Evolutionary conservation across 140 eudicot species (phyloP), one percentile per base, ranked within the genome.

Genomic region (Erigeron philadelphicus): DNA sequence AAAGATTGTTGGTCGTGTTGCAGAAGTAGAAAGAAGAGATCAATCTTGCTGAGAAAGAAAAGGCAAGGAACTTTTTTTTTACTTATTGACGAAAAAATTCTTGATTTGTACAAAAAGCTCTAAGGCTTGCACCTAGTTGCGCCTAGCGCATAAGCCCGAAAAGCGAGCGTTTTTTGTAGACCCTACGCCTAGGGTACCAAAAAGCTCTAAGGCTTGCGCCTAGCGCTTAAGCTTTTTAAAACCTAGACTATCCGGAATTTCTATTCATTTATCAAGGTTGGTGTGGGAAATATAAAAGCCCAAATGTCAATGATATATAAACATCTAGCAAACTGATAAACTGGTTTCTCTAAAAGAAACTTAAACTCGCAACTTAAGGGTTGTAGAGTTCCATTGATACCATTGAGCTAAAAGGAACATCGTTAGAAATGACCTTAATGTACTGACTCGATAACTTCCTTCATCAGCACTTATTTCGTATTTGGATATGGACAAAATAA

Each of bases 241-340:
- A 21, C 25, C 25, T 0, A 21, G 25, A 21, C 25, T 21, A 1
- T 1, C 13, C 62, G 17, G 7, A 72, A 44, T 38, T 62, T 19
- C 54, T 50, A 31, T 49, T 43, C 38, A 8, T 21, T 49, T 12
- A 40, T 41, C 15, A 64, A 13, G 77, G 71, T 63, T 16, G 31
- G 55, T 18, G 13, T 19, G 8, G 42, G 8, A 73, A 18, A 63
- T 63, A 55, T 38, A 65, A 65, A 15, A 43, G 17, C 72, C 40
- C 18, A n/a, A 6, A 1, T 42, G 19, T 57, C n/a, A 12, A 54
- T 11, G 23, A 66, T 17, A 23, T 45, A 59, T 7, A 52, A 53
- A 61, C 35, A 16, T 21, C 50, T 64, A 23, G 31, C 48, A 72
- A 72, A 46, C 18, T 60, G 66, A 60, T 25, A 40, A 61, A 31